Conservation (phyloP, 177 flowering plant species). For the Vitis hybrid region DNA sequence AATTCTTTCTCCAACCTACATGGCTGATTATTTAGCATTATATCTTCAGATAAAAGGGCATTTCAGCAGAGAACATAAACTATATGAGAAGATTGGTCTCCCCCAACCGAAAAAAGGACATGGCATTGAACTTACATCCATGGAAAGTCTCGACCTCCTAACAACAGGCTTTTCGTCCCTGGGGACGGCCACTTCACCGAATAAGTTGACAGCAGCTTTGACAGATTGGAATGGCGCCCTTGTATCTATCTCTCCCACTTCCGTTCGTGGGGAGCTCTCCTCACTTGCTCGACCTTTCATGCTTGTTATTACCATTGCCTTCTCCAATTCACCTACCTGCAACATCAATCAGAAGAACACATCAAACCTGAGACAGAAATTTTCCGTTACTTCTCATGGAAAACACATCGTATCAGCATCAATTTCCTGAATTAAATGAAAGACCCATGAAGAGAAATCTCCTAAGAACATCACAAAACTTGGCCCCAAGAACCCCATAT, state of each 20-base stretch:
- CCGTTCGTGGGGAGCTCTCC: slow-evolving; percentile 30
- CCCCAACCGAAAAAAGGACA: neutral
- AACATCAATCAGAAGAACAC: neutral
- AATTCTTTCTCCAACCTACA: no score
- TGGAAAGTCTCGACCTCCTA: slow-evolving; percentile 30
- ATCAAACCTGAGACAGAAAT: no score
- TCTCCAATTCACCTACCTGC: neutral
- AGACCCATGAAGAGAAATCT: neutral
- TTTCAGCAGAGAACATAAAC: no score
- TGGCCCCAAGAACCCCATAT: neutral
- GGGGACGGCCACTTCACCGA: slow-evolving; percentile 37
- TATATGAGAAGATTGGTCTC: no score
- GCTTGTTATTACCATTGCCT: no score
- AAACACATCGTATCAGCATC: neutral
- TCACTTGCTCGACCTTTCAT: neutral
- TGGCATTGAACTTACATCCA: slow-evolving; percentile 31
- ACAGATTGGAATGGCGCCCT: slow-evolving; percentile 69
- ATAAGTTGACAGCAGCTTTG: slow-evolving; percentile 64
- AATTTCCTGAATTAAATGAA: neutral
- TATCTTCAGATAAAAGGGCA: no score
- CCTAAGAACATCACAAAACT: neutral
- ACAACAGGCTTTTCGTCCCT: slow-evolving; percentile 20
- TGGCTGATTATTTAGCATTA: no score
- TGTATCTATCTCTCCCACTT: slow-evolving; percentile 69
- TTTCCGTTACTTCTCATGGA: no score